Base-by-base conservation (phyloP, 768 basidiomycete genomes). In the Multifurca ochricompacta region DNA sequence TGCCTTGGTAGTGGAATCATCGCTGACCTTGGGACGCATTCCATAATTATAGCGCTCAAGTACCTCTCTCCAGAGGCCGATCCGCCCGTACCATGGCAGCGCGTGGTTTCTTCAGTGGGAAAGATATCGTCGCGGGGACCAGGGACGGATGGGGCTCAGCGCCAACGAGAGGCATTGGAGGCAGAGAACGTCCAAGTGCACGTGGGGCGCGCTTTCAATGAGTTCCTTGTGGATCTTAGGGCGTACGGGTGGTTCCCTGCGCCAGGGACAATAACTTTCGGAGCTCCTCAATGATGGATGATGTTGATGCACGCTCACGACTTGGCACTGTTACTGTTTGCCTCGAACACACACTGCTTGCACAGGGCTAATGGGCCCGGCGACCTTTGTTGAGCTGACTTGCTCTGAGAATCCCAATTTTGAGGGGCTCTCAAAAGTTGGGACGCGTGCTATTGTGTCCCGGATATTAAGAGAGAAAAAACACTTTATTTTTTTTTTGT, bases 151-250 rank as follows among this genome's bases (percentile, higher is more conserved):
- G 91, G 90, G 2, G 91, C 91, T 0, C 77, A 77, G 41, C 71
- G 80, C 1, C 92, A 96, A 65, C 73, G 80, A 16, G 81, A 85
- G n/a, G 82, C 77, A 2, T 76, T 96, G 13, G 79, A 83, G 54
- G 82, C 79, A 0, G 92, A 94, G 67, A 90, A 87, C 3, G 78
- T 94, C n/a, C 81, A 87, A 47, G 90, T 94, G 18, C 74, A 64
- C 3, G 70, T 68, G 2, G 76, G 80, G 18, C 72, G 76, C 59
- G 75, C 72, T n/a, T n/a, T n/a, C 10, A 85, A 78, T 27, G 82
- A 77, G 44, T 67, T 79, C 63, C 76, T 76, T 43, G 77, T 92
- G 4, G 74, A 84, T 67, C 66, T 87, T 32, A 59, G 65, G 6
- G 64, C 59, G 10, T 86, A 71, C 66, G 86, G 85, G 7, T 88